Conservation (phyloP, 176 grass and related monocot genomes). For the Ananas comosus region DNA sequence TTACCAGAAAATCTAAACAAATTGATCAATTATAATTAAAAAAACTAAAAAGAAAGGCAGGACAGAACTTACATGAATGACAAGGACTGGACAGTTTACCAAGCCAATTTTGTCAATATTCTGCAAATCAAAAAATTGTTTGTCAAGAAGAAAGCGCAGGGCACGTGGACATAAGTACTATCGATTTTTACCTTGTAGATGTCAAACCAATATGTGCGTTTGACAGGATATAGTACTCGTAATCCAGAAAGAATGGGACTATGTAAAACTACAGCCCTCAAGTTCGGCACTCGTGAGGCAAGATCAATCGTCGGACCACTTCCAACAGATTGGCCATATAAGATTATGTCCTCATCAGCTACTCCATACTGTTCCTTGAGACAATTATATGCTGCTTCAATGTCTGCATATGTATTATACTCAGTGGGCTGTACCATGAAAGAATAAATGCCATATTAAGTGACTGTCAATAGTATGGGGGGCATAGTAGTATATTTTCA, state of each 20-base stretch:
- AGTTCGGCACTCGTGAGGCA: conserved; percentile 61
- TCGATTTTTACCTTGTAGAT: conserved; percentile 73
- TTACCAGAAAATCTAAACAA: background rate
- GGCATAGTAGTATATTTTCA: conserved; percentile 23
- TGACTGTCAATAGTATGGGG: conserved; percentile 22
- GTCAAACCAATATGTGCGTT: conserved; percentile 78
- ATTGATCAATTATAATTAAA: background rate
- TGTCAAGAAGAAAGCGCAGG: conserved; percentile 25
- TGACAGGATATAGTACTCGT: conserved; percentile 83
- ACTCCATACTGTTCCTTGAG: conserved; percentile 78
- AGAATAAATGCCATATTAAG: conserved; percentile 49
- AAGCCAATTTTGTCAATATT: conserved; percentile 72
- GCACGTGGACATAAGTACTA: conserved; percentile 5
- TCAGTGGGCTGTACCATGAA: conserved; percentile 76
- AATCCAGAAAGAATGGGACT: conserved; percentile 85
- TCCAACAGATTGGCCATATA: conserved; percentile 88
- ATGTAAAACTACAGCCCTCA: conserved; percentile 83
- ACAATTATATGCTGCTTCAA: conserved; percentile 85
- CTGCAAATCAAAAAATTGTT: conserved; percentile 27
- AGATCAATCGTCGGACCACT: conserved; percentile 91
- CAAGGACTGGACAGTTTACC: conserved; percentile 73
- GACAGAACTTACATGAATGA: conserved; percentile 73
- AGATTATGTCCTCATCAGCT: conserved; percentile 67
- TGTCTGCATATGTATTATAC: conserved; percentile 96
- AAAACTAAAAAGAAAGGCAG: background rate